phyloP scores from a whole-genome alignment of 371 early-diverging fungal species.

The Mucor racemosus region DNA sequence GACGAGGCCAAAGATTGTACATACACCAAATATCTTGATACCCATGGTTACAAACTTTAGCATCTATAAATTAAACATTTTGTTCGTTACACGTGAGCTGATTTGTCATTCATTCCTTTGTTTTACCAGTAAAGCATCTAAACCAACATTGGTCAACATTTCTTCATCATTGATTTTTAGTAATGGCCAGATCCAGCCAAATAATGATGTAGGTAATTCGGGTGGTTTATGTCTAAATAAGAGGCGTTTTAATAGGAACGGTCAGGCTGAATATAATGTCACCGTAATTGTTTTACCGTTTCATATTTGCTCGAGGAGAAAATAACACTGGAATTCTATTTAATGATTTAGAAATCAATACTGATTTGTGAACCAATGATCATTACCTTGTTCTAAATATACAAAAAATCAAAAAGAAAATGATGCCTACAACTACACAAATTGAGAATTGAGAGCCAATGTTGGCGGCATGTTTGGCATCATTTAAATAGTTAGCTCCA shows the following conservation, averaged over 20 bases:
- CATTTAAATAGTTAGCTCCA: neutral
- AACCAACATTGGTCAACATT: conserved; percentile 62
- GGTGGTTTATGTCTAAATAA: conserved; percentile 57
- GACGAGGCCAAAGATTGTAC: conserved; percentile 42
- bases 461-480: conserved; percentile 10
- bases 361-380: neutral
- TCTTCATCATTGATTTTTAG: conserved; percentile 55
- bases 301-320: conserved; percentile 62
- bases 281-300: conserved; percentile 35
- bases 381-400: conserved; percentile 52
- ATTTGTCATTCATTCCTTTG: neutral
- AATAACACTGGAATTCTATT: conserved; percentile 54
- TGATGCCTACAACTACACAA: conserved; percentile 44
- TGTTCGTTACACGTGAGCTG: neutral
- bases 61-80: conserved; percentile 27
- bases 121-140: conserved; percentile 69
- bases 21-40: conserved; percentile 49
- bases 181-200: conserved; percentile 68
- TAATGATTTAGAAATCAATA: neutral
- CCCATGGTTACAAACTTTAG: conserved; percentile 50
- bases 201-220: conserved; percentile 52
- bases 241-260: neutral
- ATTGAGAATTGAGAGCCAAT: conserved; percentile 46
- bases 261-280: neutral
- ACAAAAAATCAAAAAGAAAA: conserved; percentile 59